These are phyloP conservation scores for Nemania sp. DNA, from an alignment of 2,329 filamentous ascomycete genomes.

Conservation along the genomic window DNA sequence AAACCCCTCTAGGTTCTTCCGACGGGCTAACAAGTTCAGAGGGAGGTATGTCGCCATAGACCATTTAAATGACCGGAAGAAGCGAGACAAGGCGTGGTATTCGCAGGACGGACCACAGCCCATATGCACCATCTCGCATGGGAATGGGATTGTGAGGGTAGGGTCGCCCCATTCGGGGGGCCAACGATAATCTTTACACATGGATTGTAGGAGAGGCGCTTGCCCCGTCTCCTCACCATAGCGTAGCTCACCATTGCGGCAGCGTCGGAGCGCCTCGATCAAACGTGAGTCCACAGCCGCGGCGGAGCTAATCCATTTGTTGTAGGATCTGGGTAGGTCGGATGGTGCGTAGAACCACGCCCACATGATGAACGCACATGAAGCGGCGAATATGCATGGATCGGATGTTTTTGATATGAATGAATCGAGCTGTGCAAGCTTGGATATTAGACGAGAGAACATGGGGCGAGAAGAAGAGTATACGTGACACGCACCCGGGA, in stretches of 20 bases:
- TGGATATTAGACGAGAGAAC: slow-evolving; percentile 2
- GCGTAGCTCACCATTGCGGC: slow-evolving; percentile 69
- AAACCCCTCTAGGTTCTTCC: slow-evolving; percentile 60
- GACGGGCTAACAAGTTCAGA: slow-evolving; percentile 72
- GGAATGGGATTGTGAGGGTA: slow-evolving; percentile 74
- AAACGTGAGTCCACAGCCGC: slow-evolving; percentile 81
- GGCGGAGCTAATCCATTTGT: slow-evolving; percentile 83
- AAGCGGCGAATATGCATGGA: slow-evolving; percentile 76
- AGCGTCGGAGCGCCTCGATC: slow-evolving; percentile 77
- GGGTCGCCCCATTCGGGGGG: slow-evolving; percentile 81
- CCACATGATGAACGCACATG: slow-evolving; percentile 86
- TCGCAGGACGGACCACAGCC: slow-evolving; percentile 80
- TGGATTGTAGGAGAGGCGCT: slow-evolving; percentile 73
- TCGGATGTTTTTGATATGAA: slow-evolving; percentile 65
- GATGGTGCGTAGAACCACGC: slow-evolving; percentile 84
- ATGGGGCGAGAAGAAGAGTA: background rate
- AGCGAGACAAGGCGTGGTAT: slow-evolving; percentile 75
- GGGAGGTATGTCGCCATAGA: slow-evolving; percentile 82
- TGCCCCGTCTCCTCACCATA: slow-evolving; percentile 82
- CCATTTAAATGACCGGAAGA: slow-evolving; percentile 77
- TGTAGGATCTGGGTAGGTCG: slow-evolving; percentile 78
- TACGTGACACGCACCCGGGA: slow-evolving; percentile 55
- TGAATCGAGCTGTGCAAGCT: slow-evolving; percentile 53
- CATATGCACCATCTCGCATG: slow-evolving; percentile 88
- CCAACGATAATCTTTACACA: slow-evolving; percentile 78